phyloP scores from a whole-genome alignment of 768 basidiomycete species.

The Macrolepiota fuliginosa region DNA sequence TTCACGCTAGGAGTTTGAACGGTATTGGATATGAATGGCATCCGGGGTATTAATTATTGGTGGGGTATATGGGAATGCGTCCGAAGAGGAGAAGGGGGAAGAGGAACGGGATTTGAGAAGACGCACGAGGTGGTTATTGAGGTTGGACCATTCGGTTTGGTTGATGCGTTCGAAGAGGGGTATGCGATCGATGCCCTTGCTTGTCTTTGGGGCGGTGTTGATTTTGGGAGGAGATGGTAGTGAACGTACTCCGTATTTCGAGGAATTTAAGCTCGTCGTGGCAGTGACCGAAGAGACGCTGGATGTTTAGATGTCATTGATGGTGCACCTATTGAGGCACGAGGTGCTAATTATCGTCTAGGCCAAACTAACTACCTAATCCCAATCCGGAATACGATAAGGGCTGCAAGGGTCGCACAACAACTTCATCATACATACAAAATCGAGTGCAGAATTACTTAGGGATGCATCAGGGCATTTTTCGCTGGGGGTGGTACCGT shows the following conservation, averaged over 20 bases:
- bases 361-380: too few species aligned
- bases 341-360: too few species aligned
- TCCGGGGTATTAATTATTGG: neutral
- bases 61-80: too few species aligned
- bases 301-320: constrained; percentile 5
- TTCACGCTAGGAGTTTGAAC: neutral
- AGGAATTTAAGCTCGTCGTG: constrained; percentile 3
- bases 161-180: too few species aligned
- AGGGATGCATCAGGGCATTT: too few species aligned
- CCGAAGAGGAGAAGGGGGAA: neutral
- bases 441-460: too few species aligned
- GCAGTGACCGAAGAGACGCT: constrained; percentile 2
- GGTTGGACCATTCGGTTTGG: constrained; percentile 6
- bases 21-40: neutral
- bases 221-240: constrained; percentile 2
- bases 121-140: constrained; percentile 5
- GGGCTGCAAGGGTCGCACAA: too few species aligned
- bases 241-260: constrained; percentile 4
- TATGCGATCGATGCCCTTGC: constrained; percentile 1
- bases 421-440: too few species aligned
- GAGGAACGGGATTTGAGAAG: too few species aligned
- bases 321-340: too few species aligned
- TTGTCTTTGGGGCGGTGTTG: neutral
- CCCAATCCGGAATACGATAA: too few species aligned
- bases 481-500: too few species aligned